Percentiles rank a stretch among this genome's conserved stretches.
Conservation (phyloP, 164 flowering plant genomes). For the Warburgia ugandensis region DNA sequence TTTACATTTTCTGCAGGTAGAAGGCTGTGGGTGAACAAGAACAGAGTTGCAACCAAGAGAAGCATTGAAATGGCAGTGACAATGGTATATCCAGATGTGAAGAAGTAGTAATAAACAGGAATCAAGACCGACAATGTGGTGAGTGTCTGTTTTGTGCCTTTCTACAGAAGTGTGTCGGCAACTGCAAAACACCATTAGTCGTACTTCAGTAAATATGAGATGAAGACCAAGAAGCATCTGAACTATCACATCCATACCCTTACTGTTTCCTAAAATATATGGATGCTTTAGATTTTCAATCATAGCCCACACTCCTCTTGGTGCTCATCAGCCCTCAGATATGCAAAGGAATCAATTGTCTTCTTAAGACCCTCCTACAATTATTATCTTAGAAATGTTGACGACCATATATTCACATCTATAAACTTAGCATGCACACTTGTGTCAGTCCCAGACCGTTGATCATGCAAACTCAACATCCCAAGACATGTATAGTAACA, state of each 20-base stretch:
- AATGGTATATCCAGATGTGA: constrained; percentile 57
- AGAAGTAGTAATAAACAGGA: constrained; percentile 61
- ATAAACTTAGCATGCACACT: too few species aligned
- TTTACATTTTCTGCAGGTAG: constrained; percentile 76
- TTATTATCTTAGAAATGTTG: not conserved
- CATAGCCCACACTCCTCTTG: constrained; percentile 26
- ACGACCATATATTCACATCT: not conserved
- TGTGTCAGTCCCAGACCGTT: too few species aligned
- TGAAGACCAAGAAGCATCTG: not conserved
- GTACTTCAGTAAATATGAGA: not conserved
- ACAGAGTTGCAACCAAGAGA: constrained; percentile 42
- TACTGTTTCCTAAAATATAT: constrained; percentile 66
- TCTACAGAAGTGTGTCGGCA: constrained; percentile 91
- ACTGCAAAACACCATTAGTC: constrained; percentile 41
- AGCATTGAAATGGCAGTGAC: constrained; percentile 62
- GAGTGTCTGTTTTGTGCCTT: constrained; percentile 58
- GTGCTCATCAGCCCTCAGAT: constrained; percentile 53
- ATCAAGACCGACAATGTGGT: constrained; percentile 35
- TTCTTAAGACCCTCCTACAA: constrained; percentile 73
- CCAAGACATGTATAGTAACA: too few species aligned
- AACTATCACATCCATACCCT: constrained; percentile 32
- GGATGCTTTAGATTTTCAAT: constrained; percentile 77
- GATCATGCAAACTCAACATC: too few species aligned
- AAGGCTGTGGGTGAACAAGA: constrained; percentile 69
- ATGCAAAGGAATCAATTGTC: constrained; percentile 75